Base-by-base conservation (phyloP, 305 asterid genomes). In the Solanum hybrid region DNA sequence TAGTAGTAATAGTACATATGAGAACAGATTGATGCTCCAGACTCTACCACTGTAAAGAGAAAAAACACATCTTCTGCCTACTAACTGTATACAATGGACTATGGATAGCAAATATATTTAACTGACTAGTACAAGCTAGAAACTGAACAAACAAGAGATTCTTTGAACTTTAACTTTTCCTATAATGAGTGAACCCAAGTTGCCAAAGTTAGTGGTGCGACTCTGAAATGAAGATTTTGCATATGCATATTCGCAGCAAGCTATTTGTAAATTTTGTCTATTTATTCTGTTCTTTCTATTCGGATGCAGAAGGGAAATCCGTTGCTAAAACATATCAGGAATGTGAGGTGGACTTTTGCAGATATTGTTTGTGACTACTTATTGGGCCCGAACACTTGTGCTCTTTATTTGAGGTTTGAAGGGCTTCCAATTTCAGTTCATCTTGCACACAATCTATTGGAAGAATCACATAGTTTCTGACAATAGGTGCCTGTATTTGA, bases 271-370 rank as follows among this genome's bases (percentile, higher is more conserved):
- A 11, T 16, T 37, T 37, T 79, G 86, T 79, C 10, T 79, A 38
- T 24, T 79, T 79, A 79, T 24, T 27, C 79, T 79, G 27, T 73
- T 79, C 34, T 85, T 87, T 69, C 75, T n/a, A 82, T 78, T 91
- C 69, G 76, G 36, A 37, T 94, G 97, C 97, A 97, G 99, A 97
- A 95, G 91, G 99, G 99, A 42, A 97, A 97, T 93, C 99, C 99
- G 71, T 91, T 96, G 91, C 96, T 97, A 85, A 97, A 97, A 92
- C 98, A 97, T 91, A 95, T 97, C 90, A 93, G 99, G 93, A 97
- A 97, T 77, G 99, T 94, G 72, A 94, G 98, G 90, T 97, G 99
- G 98, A 95, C 93, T 80, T 97, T 96, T 88, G 97, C 97, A 87
- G 99, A 97, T 88, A 85, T 96, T 80, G 94, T 94, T 73, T 94